Conservation (phyloP, 2,329 filamentous ascomycete genomes). For the Pseudocercospora fuligena region DNA sequence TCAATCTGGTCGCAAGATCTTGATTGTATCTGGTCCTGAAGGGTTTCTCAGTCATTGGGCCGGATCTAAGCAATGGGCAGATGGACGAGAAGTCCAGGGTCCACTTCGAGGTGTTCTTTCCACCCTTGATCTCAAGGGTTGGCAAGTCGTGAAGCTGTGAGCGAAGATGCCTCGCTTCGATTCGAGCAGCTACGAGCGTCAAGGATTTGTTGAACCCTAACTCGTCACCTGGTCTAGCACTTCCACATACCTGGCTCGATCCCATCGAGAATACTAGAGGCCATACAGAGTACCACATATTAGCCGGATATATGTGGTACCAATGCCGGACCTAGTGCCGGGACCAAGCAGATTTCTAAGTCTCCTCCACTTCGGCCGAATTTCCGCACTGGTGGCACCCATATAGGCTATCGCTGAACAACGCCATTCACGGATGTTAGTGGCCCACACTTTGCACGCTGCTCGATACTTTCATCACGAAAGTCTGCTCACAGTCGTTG, state of each 20-base stretch:
- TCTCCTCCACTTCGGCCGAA: conserved; percentile 17
- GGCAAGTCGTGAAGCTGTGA: conserved; percentile 64
- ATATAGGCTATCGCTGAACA: background rate
- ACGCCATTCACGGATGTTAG: background rate
- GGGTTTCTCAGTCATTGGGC: conserved; percentile 84
- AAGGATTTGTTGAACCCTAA: background rate
- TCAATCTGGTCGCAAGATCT: conserved; percentile 59
- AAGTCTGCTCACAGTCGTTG: too few relatives aligned
- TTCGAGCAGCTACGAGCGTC: background rate
- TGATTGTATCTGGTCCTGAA: conserved; percentile 89
- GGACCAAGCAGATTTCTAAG: conserved; percentile 4
- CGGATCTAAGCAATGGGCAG: conserved; percentile 76
- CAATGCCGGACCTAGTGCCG: conserved; percentile 11
- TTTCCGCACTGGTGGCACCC: conserved; percentile 16
- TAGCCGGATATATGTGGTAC: conserved; percentile 5
- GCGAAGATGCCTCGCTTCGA: background rate
- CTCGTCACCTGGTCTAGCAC: background rate
- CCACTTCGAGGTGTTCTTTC: conserved; percentile 71
- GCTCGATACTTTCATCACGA: too few relatives aligned
- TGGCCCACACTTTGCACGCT: background rate
- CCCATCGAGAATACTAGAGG: background rate
- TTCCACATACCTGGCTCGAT: background rate
- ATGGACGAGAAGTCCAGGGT: conserved; percentile 76
- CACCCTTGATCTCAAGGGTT: conserved; percentile 61
- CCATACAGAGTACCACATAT: background rate